Evolutionary conservation across 2,329 filamentous ascomycete genomes (phyloP).

Genomic region (Diplodia scrobiculata): DNA sequence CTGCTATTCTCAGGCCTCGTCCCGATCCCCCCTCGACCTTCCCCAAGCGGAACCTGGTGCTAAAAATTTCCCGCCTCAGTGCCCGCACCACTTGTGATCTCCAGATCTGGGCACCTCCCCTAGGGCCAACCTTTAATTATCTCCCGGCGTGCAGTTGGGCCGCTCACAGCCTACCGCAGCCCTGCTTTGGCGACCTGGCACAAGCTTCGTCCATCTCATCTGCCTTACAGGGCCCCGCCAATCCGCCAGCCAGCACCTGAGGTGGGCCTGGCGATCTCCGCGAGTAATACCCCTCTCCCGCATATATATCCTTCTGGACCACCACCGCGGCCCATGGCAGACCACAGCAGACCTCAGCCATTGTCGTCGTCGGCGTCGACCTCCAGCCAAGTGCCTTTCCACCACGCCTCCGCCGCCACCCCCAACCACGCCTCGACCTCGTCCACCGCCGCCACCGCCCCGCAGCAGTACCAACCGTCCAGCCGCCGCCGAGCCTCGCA

Average conservation of each 20-base stretch:
- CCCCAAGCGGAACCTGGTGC: slow-evolving; percentile 19
- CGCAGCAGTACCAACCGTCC: background rate
- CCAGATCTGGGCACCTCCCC: slow-evolving; percentile 23
- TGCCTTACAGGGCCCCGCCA: slow-evolving; percentile 28
- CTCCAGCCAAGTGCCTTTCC: background rate
- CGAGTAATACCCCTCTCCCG: slow-evolving; percentile 22
- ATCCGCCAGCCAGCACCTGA: slow-evolving; percentile 22
- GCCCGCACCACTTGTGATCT: slow-evolving; percentile 24
- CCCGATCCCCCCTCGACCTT: slow-evolving; percentile 22
- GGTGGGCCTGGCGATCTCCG: slow-evolving; percentile 29
- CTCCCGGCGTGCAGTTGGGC: slow-evolving; percentile 25
- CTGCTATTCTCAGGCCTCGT: slow-evolving; percentile 21
- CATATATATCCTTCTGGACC: slow-evolving; percentile 29
- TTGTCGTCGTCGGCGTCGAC: slow-evolving; percentile 28
- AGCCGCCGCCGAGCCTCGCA: slow-evolving; percentile 7
- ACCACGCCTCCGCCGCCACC: background rate
- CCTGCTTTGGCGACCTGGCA: slow-evolving; percentile 23
- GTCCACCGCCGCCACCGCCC: background rate
- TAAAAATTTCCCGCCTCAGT: slow-evolving; percentile 25
- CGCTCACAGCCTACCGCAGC: slow-evolving; percentile 27
- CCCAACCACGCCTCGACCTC: slow-evolving; percentile 3
- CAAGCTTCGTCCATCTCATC: slow-evolving; percentile 28
- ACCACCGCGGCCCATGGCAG: slow-evolving; percentile 29
- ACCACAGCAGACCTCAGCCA: slow-evolving; percentile 27
- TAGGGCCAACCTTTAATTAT: slow-evolving; percentile 27